Conservation (phyloP, 2,329 filamentous ascomycete species). For the Exophiala spinifera region DNA sequence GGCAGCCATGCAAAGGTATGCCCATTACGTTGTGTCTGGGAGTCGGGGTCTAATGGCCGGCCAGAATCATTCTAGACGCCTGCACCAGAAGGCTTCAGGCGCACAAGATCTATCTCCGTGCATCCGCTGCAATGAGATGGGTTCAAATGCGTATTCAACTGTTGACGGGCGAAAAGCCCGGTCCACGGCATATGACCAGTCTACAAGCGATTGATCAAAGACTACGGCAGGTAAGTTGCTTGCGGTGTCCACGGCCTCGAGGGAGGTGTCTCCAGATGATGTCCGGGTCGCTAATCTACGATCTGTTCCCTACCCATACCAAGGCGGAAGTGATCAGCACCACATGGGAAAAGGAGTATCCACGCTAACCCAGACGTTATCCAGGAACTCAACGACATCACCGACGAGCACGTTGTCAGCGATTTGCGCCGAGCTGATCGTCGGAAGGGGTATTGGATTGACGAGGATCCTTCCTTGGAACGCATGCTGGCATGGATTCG, state of each 20-base stretch:
- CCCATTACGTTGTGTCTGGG: conserved; percentile 36
- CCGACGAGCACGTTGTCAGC: conserved; percentile 55
- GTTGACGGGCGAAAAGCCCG: conserved; percentile 50
- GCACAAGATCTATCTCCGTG: conserved; percentile 59
- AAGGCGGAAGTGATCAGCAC: conserved; percentile 23
- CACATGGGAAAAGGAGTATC: neutral
- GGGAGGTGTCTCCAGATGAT: too few relatives aligned
- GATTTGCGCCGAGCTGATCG: conserved; percentile 55
- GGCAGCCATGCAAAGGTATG: conserved; percentile 55
- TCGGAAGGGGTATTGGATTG: conserved; percentile 59
- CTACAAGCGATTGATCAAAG: conserved; percentile 49
- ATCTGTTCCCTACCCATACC: neutral
- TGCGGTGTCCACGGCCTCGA: neutral
- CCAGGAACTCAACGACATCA: conserved; percentile 57
- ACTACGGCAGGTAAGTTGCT: conserved; percentile 47
- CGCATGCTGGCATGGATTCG: conserved; percentile 48
- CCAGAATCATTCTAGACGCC: conserved; percentile 60
- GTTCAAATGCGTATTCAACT: conserved; percentile 52
- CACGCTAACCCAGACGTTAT: conserved; percentile 8
- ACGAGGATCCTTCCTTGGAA: conserved; percentile 57
- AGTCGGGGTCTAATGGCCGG: conserved; percentile 58
- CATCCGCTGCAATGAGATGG: conserved; percentile 59
- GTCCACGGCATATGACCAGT: conserved; percentile 46
- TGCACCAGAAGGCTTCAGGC: conserved; percentile 60
- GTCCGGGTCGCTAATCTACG: neutral